Evolutionary conservation across 768 basidiomycete species (phyloP), one percentile per base, ranked within the genome.

Genomic region (Tricholoma hemisulphureum): DNA sequence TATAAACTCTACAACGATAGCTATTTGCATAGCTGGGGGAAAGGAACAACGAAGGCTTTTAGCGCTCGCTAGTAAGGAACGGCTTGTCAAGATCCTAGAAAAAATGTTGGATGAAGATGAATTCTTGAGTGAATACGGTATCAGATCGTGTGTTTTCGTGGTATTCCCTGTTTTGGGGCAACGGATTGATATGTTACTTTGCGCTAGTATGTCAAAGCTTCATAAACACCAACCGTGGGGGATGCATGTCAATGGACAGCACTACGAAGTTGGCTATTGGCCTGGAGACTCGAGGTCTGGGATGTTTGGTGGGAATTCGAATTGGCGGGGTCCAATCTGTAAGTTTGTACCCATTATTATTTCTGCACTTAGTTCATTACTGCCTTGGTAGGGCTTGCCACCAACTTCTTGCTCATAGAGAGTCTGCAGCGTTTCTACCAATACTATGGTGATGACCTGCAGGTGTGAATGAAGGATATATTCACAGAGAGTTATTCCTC

Each of bases 231-330:
- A 90, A 58, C 97, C 97, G 3, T 99, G 93, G 91, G 89, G 89
- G 6, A 97, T 98, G 83, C 79, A 93, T 60, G 96, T 97, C 49
- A 86, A 97, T 59, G 95, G 94, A 14, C 85, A 98, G 64, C 82
- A 87, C 39, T 92, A 97, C 69, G 91, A 94, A 67, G 93, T 98
- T 28, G 83, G 84, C 31, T 99, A 98, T 73, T 98, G 97, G 97
- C 96, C 97, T 1, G 97, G 95, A 8, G 97, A 99, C 70, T 98
- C 96, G 2, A 85, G 83, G 64, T 95, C 93, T 10, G 95, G 95
- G 48, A 99, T 99, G 96, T 96, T 97, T 72, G 94, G 95, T 53
- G 93, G 93, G n/a, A 95, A 95, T 68, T 95, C 93, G n/a, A 95
- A 95, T 63, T 96, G 93, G 93, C 79, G 94, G 69, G 94, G 94